These are phyloP conservation scores for Kickxella alabastrina DNA, from an alignment of 192 early-diverging fungal species.

Conservation along the genomic window DNA sequence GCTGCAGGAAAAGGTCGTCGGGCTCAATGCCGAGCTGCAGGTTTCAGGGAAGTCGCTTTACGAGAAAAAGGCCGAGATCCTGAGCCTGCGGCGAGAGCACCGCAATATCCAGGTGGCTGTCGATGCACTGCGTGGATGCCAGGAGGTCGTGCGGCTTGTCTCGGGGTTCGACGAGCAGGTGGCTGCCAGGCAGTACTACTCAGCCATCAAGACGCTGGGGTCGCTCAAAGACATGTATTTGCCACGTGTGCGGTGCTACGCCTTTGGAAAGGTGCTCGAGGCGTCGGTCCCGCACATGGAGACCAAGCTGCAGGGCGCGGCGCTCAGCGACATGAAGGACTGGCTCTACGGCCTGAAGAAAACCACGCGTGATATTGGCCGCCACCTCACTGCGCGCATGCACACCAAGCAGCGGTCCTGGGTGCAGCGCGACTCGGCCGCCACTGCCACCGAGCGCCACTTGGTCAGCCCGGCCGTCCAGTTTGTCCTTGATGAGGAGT, in stretches of 20 bases:
- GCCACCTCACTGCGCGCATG: slow-evolving; percentile 78
- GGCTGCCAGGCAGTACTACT: slow-evolving; percentile 81
- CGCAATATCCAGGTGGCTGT: slow-evolving; percentile 84
- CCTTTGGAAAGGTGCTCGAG: slow-evolving; percentile 82
- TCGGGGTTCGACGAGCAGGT: slow-evolving; percentile 79
- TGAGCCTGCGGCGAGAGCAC: slow-evolving; percentile 70
- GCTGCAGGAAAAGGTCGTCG: slow-evolving; percentile 79
- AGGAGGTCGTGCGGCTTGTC: slow-evolving; percentile 83
- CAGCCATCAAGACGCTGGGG: slow-evolving; percentile 86
- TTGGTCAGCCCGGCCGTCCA: slow-evolving; percentile 77
- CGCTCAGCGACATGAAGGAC: slow-evolving; percentile 81
- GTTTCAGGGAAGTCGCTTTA: slow-evolving; percentile 71
- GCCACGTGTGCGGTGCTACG: slow-evolving; percentile 69
- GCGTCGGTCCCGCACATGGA: slow-evolving; percentile 87
- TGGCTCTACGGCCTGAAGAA: slow-evolving; percentile 88
- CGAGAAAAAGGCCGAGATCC: slow-evolving; percentile 71
- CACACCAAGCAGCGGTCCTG: slow-evolving; percentile 60
- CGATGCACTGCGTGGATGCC: slow-evolving; percentile 74
- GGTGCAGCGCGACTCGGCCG: slow-evolving; percentile 38
- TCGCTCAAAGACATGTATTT: slow-evolving; percentile 74
- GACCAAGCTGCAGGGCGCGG: slow-evolving; percentile 78
- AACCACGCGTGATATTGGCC: slow-evolving; percentile 77
- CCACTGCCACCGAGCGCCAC: slow-evolving; percentile 29
- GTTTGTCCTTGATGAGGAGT: slow-evolving; percentile 78
- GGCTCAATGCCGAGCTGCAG: slow-evolving; percentile 84